Evolutionary conservation across 2,329 filamentous ascomycete species (phyloP), one percentile per base, ranked within the genome.

Genomic region (Blastomyces silverae): DNA sequence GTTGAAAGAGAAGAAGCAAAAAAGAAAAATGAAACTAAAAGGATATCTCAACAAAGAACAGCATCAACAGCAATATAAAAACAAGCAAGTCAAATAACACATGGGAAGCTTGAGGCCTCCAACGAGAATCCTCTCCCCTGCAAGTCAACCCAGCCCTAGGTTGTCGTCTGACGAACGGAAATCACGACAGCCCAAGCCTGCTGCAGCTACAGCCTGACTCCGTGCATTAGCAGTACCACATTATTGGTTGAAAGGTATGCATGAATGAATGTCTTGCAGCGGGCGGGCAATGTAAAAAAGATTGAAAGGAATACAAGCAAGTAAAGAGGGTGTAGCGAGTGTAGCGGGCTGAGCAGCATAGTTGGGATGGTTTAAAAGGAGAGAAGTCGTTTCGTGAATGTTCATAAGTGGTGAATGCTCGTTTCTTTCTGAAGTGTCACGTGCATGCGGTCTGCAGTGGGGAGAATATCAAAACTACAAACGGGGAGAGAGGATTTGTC

Each of bases 21-120:
- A 34, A 20, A n/a, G 34, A 15, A 56, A 34, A 20, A n/a, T 20
- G n/a, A n/a, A n/a, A n/a, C n/a, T 11, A 52, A 15, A 57, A 13
- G 2, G 11, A 57, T 37, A 37, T 37, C 10, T 37, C 8, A 57
- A n/a, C 28, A 39, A 57, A 39, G 31, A 11, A 39, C 31, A 57
- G 31, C 31, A 11, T 39, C 31, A 57, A 39, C 20, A n/a, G 17
- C n/a, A 39, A 57, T 37, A 57, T 37, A 39, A 22, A n/a, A 39
- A 37, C 10, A 8, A 37, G 8, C 11, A 34, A n/a, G 8, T n/a
- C n/a, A 28, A 53, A 28, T 28, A 31, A 31, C 50, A 53, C 25
- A 20, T 22, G 28, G 13, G 50, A n/a, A 22, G 20, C 5, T 57
- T 57, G 55, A 57, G 55, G 28, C 55, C 55, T 57, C 55, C 55